Percentiles rank a stretch among this genome's conserved stretches.
These are phyloP conservation scores for Entrophospora sp. DNA, from an alignment of 192 early-diverging fungal species.

Conservation along the genomic window DNA sequence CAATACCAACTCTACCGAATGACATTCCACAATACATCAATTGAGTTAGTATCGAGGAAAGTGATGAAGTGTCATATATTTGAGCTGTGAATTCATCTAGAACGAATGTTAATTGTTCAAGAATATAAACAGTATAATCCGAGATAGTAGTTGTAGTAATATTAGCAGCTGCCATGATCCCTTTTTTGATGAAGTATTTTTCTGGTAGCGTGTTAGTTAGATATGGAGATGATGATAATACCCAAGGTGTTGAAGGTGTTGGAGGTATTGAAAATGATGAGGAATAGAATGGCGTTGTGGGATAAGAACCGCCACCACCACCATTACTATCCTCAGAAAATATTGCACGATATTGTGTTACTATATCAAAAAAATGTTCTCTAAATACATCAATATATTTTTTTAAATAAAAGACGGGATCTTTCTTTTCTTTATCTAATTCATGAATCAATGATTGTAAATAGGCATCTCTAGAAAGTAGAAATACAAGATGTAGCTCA, in stretches of 20 bases:
- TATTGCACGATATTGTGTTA: constrained; percentile 59
- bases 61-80: constrained; percentile 50
- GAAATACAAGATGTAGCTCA: constrained; percentile 64
- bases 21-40: constrained; percentile 78
- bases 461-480: constrained; percentile 58
- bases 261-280: not conserved
- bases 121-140: constrained; percentile 23
- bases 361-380: constrained; percentile 73
- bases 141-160: constrained; percentile 2
- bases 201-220: no score
- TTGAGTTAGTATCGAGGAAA: constrained; percentile 60
- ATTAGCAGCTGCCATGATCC: no score
- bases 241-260: constrained; percentile 3
- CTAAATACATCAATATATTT: constrained; percentile 70
- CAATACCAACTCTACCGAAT: constrained; percentile 66
- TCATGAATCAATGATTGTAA: constrained; percentile 45
- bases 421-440: constrained; percentile 39
- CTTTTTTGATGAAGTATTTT: no score
- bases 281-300: constrained; percentile 12
- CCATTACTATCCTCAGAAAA: no score
- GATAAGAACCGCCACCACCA: constrained; percentile 1
- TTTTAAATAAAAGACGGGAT: constrained; percentile 58
- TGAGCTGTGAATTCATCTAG: constrained; percentile 58
- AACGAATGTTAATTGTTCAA: constrained; percentile 39
- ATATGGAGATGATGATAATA: constrained; percentile 18